Evolutionary conservation across 2,329 filamentous ascomycete species (phyloP), one percentile per base, ranked within the genome.

Genomic region (Penicillium psychrosexuale): DNA sequence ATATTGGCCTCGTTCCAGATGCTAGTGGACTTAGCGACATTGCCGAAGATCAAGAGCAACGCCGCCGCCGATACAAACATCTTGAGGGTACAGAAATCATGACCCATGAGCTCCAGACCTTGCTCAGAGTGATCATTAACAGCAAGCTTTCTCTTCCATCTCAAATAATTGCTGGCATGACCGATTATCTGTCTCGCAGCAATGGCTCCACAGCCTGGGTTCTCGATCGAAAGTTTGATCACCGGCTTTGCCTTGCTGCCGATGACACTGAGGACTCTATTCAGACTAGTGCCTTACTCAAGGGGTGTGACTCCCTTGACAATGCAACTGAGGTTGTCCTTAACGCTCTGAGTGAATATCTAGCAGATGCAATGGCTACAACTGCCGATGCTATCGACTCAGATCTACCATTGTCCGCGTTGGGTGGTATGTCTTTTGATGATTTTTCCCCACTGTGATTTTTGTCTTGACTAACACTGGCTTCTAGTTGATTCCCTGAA

Each of bases 181-280:
- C 57, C 0, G 61, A 64, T 30, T 31, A 39, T 1, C 39, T 64
- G 17, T 56, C 62, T 22, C 61, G 61, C 46, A 55, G 47, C 36
- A 54, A 55, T 33, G 55, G 39, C 3, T 49, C 59, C 8, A 47
- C 54, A 1, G 43, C 52, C 2, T 64, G 62, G 62, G 40, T 52
- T n/a, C 46, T 61, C 6, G 62, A 64, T 37, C 59, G 62, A 11
- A 64, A 61, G 12, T 64, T 64, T 22, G 62, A 64, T 27, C 61
- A 64, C 40, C 59, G 62, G 1, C 39, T 64, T 9, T 40, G 46
- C 17, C 30, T 62, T 6, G 44, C 33, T 12, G 40, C 55, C n/a
- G 43, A 58, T 3, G 39, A 59, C 2, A 42, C 28, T 11, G 39
- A 51, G 9, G 44, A 39, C 11, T 51, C 57, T 17, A 37, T 54